Base-by-base conservation (phyloP, 192 early-diverging fungal genomes). In the Coemansia reversa region DNA sequence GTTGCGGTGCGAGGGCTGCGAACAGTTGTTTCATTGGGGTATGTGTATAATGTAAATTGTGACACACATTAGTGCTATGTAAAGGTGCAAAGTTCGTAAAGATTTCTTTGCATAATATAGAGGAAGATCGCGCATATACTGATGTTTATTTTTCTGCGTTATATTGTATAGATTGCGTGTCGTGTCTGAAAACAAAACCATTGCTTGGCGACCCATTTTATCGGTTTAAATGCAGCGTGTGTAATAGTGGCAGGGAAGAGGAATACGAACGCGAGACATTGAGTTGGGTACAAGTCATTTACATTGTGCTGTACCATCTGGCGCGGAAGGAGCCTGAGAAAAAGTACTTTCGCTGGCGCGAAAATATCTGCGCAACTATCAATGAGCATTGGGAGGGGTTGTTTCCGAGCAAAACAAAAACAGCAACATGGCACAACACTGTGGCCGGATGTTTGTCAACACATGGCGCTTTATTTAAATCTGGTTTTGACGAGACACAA, bases 381-480 rank as follows among this genome's bases (percentile, higher is more conserved):
- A 85, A 86, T 55, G 83, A 84, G 1, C 72, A 91, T 60, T 94
- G 93, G 93, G 84, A 88, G 5, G 78, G 88, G 33, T 65, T 94
- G 33, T 70, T 85, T 28, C 87, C 88, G 0, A 89, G 83, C 23
- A 90, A 90, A 68, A 67, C 81, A 30, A 86, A 91, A 69, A 85
- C 88, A 0, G 83, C 85, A 0, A 93, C 91, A 1, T 94, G 93
- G 93, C 86, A 89, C 32, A 95, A 95, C 70, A 93, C 91, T 2
- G 85, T 95, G 5, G 92, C 91, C 2, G 91, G 90, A 52, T 86
- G 87, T 25, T 64, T 95, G 22, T 95, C 92, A 5, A 92, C 90
- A 8, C 89, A 93, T n/a, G 83, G 79, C 12, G 69, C 83, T 20
- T 78, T 90, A 48, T 94, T 94, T 53, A 63, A 81, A 18, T 92